A percentile compares a stretch with the other conserved stretches of the same genome.
These are phyloP conservation scores for Pestalotiopsis sp. DNA, from an alignment of 2,329 filamentous ascomycete species.

Conservation along the genomic window DNA sequence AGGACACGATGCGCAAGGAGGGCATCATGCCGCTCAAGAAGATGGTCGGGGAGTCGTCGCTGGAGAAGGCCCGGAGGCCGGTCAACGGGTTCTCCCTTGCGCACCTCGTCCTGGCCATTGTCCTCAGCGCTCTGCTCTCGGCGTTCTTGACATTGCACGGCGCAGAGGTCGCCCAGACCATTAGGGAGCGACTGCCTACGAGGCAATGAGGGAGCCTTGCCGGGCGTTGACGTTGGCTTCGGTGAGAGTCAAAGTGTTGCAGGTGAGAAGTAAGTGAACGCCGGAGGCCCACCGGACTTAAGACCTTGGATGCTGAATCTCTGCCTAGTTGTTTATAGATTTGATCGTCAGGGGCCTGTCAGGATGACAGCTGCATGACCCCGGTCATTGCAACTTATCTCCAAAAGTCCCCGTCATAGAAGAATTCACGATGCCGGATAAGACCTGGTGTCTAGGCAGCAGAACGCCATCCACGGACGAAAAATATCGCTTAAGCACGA, in stretches of 20 bases:
- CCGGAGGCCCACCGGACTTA: neutral
- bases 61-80: conserved; percentile 15
- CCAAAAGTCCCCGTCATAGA: neutral
- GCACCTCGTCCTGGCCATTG: conserved; percentile 10
- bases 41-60: conserved; percentile 39
- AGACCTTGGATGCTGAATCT: too few species aligned
- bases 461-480: too few species aligned
- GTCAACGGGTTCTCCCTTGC: neutral
- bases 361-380: neutral
- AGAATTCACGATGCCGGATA: neutral
- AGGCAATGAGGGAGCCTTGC: neutral
- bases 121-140: conserved; percentile 10
- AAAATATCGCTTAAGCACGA: too few species aligned
- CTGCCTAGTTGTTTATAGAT: too few species aligned
- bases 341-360: neutral
- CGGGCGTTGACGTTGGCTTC: neutral
- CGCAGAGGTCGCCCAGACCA: neutral
- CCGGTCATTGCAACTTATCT: neutral
- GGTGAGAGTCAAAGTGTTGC: too few species aligned
- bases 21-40: conserved; percentile 39
- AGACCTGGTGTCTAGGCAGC: neutral
- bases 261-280: neutral
- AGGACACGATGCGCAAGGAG: conserved; percentile 31
- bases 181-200: neutral
- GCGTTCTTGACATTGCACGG: conserved; percentile 1